phyloP scores from a whole-genome alignment of 441 rosid genomes.

The Bocquillonia castaneifolia region DNA sequence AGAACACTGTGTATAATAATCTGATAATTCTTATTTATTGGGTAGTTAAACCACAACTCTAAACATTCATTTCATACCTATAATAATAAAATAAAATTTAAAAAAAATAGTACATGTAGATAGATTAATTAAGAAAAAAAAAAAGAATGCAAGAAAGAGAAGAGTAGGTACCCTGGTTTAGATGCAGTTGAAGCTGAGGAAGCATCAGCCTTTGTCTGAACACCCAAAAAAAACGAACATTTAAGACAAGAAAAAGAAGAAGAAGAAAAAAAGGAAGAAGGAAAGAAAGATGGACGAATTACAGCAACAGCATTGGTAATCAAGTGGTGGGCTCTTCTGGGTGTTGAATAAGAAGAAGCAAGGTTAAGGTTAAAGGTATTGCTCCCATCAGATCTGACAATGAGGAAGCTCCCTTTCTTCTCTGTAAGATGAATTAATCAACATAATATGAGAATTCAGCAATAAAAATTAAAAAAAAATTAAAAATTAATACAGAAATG shows the following conservation, averaged over 20 bases:
- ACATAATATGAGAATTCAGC: background rate
- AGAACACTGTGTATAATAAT: too few relatives aligned
- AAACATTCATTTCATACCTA: too few relatives aligned
- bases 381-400: slow-evolving; percentile 53
- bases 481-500: too few relatives aligned
- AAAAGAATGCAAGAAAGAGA: too few relatives aligned
- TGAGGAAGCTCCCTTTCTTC: slow-evolving; percentile 36
- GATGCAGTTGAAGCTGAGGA: slow-evolving; percentile 43
- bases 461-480: background rate
- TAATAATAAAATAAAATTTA: too few relatives aligned
- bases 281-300: slow-evolving; percentile 7
- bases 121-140: too few relatives aligned
- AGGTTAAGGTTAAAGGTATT: slow-evolving; percentile 24
- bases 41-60: too few relatives aligned
- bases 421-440: slow-evolving; percentile 30
- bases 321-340: slow-evolving; percentile 37
- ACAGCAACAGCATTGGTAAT: slow-evolving; percentile 68
- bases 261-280: background rate
- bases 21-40: too few relatives aligned
- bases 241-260: background rate
- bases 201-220: slow-evolving; percentile 48
- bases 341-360: slow-evolving; percentile 25
- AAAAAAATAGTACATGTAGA: background rate
- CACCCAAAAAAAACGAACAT: background rate
- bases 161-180: slow-evolving; percentile 57